Evolutionary conservation across 805 yeast genomes (phyloP), one percentile per base, ranked within the genome.

Genomic region (Suhomyces sp.): DNA sequence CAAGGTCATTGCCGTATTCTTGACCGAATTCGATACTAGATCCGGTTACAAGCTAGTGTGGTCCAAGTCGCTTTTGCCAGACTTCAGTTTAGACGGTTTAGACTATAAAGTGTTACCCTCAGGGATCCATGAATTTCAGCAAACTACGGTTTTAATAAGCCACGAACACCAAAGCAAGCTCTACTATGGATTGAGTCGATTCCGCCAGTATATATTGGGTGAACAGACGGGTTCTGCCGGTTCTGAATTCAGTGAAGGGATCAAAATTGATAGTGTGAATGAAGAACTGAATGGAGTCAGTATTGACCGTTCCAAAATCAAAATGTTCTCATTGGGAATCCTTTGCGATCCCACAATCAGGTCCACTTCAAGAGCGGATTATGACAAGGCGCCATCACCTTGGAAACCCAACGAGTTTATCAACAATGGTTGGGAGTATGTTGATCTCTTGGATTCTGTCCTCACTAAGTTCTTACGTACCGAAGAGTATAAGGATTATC

Each of bases 241-340:
- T 20, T 20, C 22, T 20, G 9, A 20, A 10, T 7, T 8, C 25
- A 11, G 12, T 11, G 25, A 33, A 3, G 43, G 37, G 14, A 36
- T 34, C 24, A 27, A 34, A 21, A 28, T n/a, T 13, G 28, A 20
- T 12, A 7, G 23, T 4, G 26, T 20, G 5, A 5, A 15, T 5
- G 21, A 6, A 5, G n/a, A 11, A 8, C n/a, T n/a, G n/a, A n/a
- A n/a, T n/a, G n/a, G n/a, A n/a, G 19, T 10, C 13, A n/a, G 6
- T 7, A 17, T 37, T 18, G 44, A 44, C 32, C 31, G 48, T 2
- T 13, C 19, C 7, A 39, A 70, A 22, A 76, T 81, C 18, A 69
- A 68, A 43, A 75, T 83, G 79, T 83, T 69, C 48, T 76, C 88
- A 2, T 51, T 83, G 7, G 90, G 88, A 0, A 57, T 82, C 1